phyloP scores from a whole-genome alignment of 129 eudicot species.

The Pittosporum tobira region DNA sequence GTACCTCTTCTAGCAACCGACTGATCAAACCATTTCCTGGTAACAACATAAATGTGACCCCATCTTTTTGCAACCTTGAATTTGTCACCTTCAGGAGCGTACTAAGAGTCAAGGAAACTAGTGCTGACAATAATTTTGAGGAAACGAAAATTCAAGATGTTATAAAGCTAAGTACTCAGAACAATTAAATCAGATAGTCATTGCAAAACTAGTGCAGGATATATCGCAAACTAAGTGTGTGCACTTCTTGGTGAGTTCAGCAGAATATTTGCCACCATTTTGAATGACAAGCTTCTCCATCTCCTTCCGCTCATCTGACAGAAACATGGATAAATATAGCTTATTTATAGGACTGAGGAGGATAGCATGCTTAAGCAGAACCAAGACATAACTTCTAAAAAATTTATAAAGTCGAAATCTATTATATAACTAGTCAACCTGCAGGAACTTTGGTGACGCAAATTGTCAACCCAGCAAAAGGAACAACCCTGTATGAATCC shows the following conservation, averaged over 20 bases:
- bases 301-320: conserved; percentile 68
- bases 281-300: conserved; percentile 55
- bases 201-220: conserved; percentile 61
- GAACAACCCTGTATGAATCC: conserved; percentile 78
- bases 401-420: background rate
- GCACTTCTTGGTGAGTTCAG: conserved; percentile 72
- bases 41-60: conserved; percentile 65
- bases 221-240: conserved; percentile 89
- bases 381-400: conserved; percentile 2
- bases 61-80: conserved; percentile 82
- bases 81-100: conserved; percentile 96
- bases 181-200: conserved; percentile 6
- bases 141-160: background rate
- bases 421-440: conserved; percentile 35
- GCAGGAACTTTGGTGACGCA: conserved; percentile 73
- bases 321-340: conserved; percentile 10
- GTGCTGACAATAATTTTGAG: conserved; percentile 8
- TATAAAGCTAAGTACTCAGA: background rate
- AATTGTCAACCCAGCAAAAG: conserved; percentile 78
- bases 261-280: conserved; percentile 91
- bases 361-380: conserved; percentile 2
- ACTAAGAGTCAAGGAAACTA: conserved; percentile 45
- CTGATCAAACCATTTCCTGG: conserved; percentile 76
- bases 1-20: conserved; percentile 90
- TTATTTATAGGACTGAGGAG: conserved; percentile 10